A percentile compares a stretch with the other conserved stretches of the same genome.
phyloP scores from a whole-genome alignment of 2,329 filamentous ascomycete species.

The Colletotrichum australisinense region DNA sequence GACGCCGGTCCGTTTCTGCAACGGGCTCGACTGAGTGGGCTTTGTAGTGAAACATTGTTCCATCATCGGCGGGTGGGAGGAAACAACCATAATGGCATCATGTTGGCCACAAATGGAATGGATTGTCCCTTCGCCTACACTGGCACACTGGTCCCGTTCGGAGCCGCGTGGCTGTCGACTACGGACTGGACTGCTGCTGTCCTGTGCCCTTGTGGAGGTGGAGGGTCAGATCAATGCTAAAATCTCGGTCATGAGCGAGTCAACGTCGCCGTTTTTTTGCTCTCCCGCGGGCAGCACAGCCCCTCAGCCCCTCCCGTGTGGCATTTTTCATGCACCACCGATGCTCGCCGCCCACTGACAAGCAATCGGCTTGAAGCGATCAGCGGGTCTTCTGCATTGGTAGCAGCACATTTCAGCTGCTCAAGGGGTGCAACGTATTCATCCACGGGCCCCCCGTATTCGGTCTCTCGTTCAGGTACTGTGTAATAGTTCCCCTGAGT shows the following conservation, averaged over 20 bases:
- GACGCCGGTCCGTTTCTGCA: conserved; percentile 11
- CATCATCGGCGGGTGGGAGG: conserved; percentile 8
- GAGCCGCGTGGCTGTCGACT: conserved; percentile 25
- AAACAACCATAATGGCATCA: conserved; percentile 29
- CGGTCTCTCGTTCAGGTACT: background rate
- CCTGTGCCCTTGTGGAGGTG: conserved; percentile 13
- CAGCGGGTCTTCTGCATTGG: conserved; percentile 33
- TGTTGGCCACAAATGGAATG: conserved; percentile 7
- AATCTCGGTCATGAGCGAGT: conserved; percentile 30
- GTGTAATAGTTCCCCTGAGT: conserved; percentile 11
- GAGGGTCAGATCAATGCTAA: conserved; percentile 31
- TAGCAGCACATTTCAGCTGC: conserved; percentile 35
- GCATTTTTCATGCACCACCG: conserved; percentile 25
- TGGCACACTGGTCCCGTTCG: background rate
- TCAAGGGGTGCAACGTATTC: conserved; percentile 25
- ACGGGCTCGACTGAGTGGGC: background rate
- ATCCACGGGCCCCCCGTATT: conserved; percentile 28
- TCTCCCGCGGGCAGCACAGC: conserved; percentile 29
- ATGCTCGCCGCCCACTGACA: conserved; percentile 17
- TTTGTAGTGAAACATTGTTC: conserved; percentile 23
- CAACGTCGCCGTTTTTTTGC: conserved; percentile 19
- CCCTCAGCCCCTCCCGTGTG: conserved; percentile 31
- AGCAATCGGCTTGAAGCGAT: conserved; percentile 31
- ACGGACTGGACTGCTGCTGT: background rate
- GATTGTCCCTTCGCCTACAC: conserved; percentile 8